These are phyloP conservation scores for Nakazawaea sp. DNA, from an alignment of 805 yeast species.

Conservation along the genomic window DNA sequence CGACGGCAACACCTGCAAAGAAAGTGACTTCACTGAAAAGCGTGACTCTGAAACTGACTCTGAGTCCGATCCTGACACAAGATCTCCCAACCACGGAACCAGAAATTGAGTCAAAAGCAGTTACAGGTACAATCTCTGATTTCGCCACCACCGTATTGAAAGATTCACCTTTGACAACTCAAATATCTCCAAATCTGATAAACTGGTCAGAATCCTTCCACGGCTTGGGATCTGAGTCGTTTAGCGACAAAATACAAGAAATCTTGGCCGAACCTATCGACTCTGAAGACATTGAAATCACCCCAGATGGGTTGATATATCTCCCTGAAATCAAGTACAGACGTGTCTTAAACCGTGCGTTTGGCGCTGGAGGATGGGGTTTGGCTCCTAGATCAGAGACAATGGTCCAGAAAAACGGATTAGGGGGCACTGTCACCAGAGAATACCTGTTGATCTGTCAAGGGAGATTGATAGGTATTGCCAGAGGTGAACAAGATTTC, in stretches of 20 bases:
- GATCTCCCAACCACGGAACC: background rate
- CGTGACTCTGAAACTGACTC: too few species aligned
- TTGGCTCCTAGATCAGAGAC: slow-evolving; percentile 89
- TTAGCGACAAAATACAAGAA: slow-evolving; percentile 51
- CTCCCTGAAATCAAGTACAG: slow-evolving; percentile 95
- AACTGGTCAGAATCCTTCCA: slow-evolving; percentile 87
- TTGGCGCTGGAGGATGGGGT: slow-evolving; percentile 99
- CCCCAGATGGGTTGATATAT: slow-evolving; percentile 90
- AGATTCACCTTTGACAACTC: too few species aligned
- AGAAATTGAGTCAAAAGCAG: background rate
- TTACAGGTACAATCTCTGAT: background rate
- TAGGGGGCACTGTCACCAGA: slow-evolving; percentile 52
- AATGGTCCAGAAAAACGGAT: slow-evolving; percentile 54
- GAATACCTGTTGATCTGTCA: slow-evolving; percentile 86
- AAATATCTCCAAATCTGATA: slow-evolving; percentile 18
- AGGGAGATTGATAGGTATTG: slow-evolving; percentile 84
- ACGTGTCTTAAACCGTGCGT: slow-evolving; percentile 79
- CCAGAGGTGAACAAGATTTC: slow-evolving; percentile 94
- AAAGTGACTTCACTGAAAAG: too few species aligned
- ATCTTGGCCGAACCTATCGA: slow-evolving; percentile 58
- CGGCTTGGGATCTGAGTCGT: slow-evolving; percentile 80
- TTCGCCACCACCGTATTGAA: background rate
- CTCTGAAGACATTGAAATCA: slow-evolving; percentile 78
- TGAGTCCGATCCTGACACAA: too few species aligned
- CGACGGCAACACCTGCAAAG: too few species aligned